These are phyloP conservation scores for Oryza officinalis DNA, from an alignment of 176 grass and related monocot genomes.

Conservation along the genomic window DNA sequence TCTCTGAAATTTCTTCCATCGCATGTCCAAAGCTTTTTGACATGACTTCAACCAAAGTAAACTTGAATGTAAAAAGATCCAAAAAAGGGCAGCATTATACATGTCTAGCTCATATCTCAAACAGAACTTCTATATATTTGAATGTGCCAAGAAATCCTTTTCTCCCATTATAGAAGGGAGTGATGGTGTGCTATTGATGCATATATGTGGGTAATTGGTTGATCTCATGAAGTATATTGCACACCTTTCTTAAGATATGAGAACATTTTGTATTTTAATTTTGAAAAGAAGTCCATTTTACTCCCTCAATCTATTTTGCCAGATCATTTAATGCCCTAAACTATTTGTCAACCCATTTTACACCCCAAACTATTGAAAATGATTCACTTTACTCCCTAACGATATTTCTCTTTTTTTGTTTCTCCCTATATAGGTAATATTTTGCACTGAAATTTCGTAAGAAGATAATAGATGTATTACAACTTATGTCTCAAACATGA, in stretches of 20 bases:
- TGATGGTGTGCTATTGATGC: not conserved
- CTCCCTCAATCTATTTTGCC: too few relatives aligned
- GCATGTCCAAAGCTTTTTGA: slow-evolving; percentile 71
- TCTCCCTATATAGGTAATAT: too few relatives aligned
- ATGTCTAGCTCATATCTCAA: slow-evolving; percentile 7
- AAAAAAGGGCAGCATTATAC: not conserved
- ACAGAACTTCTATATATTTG: not conserved
- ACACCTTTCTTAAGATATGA: not conserved
- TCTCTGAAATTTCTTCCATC: slow-evolving; percentile 86
- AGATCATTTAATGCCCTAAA: too few relatives aligned
- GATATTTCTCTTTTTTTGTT: too few relatives aligned
- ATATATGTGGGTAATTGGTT: not conserved
- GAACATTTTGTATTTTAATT: not conserved
- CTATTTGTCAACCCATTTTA: too few relatives aligned
- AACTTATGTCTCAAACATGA: too few relatives aligned
- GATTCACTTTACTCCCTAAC: too few relatives aligned
- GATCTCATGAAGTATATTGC: not conserved
- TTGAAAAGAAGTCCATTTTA: too few relatives aligned
- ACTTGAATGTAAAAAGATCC: slow-evolving; percentile 21
- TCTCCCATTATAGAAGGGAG: not conserved
- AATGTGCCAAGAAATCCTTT: not conserved
- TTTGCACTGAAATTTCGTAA: too few relatives aligned
- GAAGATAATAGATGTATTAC: too few relatives aligned
- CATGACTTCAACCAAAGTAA: slow-evolving; percentile 59
- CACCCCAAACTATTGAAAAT: too few relatives aligned